phyloP scores from a whole-genome alignment of 352 stramenopile species.

The Saprolegnia diclina region DNA sequence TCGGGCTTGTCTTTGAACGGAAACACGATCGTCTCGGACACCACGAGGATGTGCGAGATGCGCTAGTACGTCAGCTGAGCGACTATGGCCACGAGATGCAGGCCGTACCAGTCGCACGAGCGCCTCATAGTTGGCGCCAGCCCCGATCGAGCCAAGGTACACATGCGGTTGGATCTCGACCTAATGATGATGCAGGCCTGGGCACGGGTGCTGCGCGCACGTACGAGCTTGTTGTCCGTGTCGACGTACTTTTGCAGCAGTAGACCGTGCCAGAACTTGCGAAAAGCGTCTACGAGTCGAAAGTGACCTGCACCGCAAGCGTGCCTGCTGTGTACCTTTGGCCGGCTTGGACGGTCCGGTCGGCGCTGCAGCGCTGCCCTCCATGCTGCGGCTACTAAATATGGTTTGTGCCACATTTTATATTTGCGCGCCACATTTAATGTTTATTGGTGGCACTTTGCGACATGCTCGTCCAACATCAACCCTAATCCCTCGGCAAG shows the following conservation, averaged over 20 bases:
- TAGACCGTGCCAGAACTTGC: slow-evolving; percentile 26
- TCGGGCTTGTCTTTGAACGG: not conserved
- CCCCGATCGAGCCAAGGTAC: slow-evolving; percentile 21
- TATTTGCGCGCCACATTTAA: not conserved
- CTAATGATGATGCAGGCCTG: not conserved
- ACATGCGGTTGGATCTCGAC: not conserved
- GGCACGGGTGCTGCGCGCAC: too few relatives aligned
- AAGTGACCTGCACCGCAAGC: not conserved
- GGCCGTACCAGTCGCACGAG: slow-evolving; percentile 11
- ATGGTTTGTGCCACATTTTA: not conserved
- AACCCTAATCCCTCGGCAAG: not conserved
- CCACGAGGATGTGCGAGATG: slow-evolving; percentile 23
- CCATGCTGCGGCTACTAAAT: too few relatives aligned
- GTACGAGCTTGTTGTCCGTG: slow-evolving; percentile 11
- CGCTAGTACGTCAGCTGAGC: not conserved
- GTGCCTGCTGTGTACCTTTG: not conserved
- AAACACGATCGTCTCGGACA: slow-evolving; percentile 17
- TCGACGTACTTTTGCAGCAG: slow-evolving; percentile 24
- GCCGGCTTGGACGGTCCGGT: not conserved
- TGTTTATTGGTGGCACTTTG: not conserved
- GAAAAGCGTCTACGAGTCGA: slow-evolving; percentile 4
- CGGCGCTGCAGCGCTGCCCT: too few relatives aligned
- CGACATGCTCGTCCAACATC: not conserved
- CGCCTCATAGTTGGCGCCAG: slow-evolving; percentile 11
- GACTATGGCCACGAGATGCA: not conserved